Base-by-base conservation (phyloP, 2,329 filamentous ascomycete species). In the Furcasterigmium sp. region DNA sequence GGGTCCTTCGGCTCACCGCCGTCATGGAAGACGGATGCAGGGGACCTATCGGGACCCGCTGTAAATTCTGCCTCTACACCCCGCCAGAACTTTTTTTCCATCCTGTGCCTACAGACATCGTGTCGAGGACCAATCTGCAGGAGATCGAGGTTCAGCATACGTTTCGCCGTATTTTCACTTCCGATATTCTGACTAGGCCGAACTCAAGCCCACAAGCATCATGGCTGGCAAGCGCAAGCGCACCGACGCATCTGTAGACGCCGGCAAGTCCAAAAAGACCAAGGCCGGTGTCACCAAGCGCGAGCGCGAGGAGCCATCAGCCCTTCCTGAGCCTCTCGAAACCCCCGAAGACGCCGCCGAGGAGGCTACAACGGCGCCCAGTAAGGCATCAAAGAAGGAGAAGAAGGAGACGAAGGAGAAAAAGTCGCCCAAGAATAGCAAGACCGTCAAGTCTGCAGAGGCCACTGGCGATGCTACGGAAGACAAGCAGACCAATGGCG, bases 401-500 rank as follows among this genome's bases (percentile, higher is more conserved):
- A 61, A 53, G 26, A 56, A 52, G 45, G 52, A 53, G 30, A 56
- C 54, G 42, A 51, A 54, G 39, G 54, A 54, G 25, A 60, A 63
- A 43, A 56, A 61, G 41, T 56, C 56, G 39, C 56, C 56, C 46
- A 61, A 55, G 43, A 55, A 63, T 46, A 51, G 51, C 42, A 58
- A 58, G 37, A 53, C 44, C 26, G 36, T 46, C 20, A 44, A 48
- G 3, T 30, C 38, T n/a, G 41, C 45, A 25, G 49, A 49, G 45
- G 53, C 51, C 39, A 43, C 53, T 34, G 46, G 43, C 34, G 51
- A 53, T 17, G 53, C 44, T 43, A 62, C 57, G 45, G 57, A 59
- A 37, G 60, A 61, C 43, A 63, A 63, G 45, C 65, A 68, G 38
- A 54, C 54, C 45, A 56, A 62, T 46, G 61, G 61, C 37, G 53